Percentiles rank a stretch among this genome's conserved stretches.
phyloP scores from a whole-genome alignment of 2,329 filamentous ascomycete species.

The Pseudogymnoascus sp. region DNA sequence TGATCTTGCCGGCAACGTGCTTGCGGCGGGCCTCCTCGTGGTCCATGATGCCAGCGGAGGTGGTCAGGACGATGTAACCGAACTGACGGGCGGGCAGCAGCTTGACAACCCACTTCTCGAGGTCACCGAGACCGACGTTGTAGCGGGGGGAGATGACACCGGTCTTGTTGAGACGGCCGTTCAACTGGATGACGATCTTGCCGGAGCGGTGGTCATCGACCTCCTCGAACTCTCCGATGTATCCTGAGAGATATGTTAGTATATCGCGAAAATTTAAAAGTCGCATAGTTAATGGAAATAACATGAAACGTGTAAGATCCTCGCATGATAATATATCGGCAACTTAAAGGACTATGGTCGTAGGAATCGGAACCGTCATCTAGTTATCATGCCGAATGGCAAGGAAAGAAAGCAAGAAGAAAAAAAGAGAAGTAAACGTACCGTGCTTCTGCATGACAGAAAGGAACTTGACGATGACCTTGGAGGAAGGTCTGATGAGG shows the following conservation, averaged over 20 bases:
- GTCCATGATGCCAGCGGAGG: conserved; percentile 99
- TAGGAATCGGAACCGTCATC: conserved; percentile 81
- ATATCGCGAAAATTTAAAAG: conserved; percentile 96
- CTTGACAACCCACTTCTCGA: conserved; percentile 99
- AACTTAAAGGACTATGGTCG: conserved; percentile 99
- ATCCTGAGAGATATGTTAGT: conserved; percentile 62
- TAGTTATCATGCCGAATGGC: conserved; percentile 99
- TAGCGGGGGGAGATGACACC: conserved; percentile 99
- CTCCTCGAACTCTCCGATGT: conserved; percentile 99
- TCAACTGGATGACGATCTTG: conserved; percentile 99
- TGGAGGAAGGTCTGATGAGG: conserved; percentile 93
- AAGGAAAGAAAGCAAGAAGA: conserved; percentile 12
- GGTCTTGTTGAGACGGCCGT: conserved; percentile 98
- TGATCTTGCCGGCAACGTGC: conserved; percentile 98
- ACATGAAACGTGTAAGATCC: conserved; percentile 98
- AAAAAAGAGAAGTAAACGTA: conserved; percentile 47
- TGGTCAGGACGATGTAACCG: conserved; percentile 98
- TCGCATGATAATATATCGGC: conserved; percentile 89
- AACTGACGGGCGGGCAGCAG: conserved; percentile 99
- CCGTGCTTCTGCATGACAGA: conserved; percentile 99
- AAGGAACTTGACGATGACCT: conserved; percentile 99
- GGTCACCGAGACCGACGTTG: conserved; percentile 94
- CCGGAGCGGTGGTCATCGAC: conserved; percentile 98
- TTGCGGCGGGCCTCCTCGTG: conserved; percentile 99
- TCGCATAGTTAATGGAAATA: conserved; percentile 64